Evolutionary conservation across 305 asterid genomes (phyloP), one percentile per base, ranked within the genome.

Genomic region (Rubia occidens): DNA sequence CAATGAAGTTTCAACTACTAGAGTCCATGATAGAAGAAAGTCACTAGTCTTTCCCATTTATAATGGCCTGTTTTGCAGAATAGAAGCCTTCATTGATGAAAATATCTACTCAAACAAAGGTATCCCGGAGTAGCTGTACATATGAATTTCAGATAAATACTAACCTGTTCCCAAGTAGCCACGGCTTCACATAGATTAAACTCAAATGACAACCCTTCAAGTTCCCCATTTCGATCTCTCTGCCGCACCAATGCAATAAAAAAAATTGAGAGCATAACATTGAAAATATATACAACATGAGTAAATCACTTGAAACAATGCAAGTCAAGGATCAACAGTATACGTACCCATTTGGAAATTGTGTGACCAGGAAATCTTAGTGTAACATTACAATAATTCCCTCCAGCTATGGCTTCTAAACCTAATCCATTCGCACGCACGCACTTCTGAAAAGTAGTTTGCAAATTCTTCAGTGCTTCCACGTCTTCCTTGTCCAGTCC

Each of bases 121-220:
- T 54, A 1, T 24, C n/a, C 45, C 11, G 5, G 11, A n/a, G 13
- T 39, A 62, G 32, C 21, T 35, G 24, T 32, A 11, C 40, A 24
- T 8, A 40, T 39, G 5, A 53, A 69, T 11, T 24, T 15, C 18
- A 58, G 37, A 69, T 20, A 24, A 47, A 18, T 29, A 74, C 90
- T 82, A 82, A 94, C 99, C 99, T 94, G 97, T 75, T 94, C 96
- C 99, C 99, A 94, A 74, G 95, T 87, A 72, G 99, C 95, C 70
- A 94, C 91, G 68, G 99, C 99, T 83, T 94, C 99, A 75, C 99
- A 94, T 53, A 94, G 86, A 74, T 91, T 83, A 70, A 86, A 83
- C 42, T 76, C 82, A 77, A 76, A 94, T 45, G 89, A 80, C 78
- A 94, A 66, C 68, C 95, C 95, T 83, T 94, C 99, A 70, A 85